These are phyloP conservation scores for Malassezia caprae DNA, from an alignment of 1,284 basidiomycete species.

Conservation along the genomic window DNA sequence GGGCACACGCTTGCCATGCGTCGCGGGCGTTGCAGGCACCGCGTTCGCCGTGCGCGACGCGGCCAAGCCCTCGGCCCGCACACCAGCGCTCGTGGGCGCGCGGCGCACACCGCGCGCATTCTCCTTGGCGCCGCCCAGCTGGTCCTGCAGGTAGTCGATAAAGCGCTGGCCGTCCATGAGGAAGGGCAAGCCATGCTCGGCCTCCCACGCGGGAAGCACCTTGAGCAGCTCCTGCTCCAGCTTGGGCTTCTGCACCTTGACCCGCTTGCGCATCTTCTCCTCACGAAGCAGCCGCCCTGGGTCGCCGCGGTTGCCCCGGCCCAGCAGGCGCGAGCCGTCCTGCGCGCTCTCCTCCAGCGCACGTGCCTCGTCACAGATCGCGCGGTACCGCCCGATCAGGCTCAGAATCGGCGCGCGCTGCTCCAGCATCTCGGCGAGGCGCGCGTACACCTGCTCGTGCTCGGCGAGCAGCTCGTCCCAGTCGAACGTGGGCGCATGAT, in stretches of 20 bases:
- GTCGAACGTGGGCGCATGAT: slow-evolving; percentile 17
- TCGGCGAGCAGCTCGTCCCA: slow-evolving; percentile 57
- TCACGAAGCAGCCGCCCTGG: slow-evolving; percentile 62
- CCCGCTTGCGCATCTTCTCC: slow-evolving; percentile 93
- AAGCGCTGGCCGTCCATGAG: slow-evolving; percentile 75
- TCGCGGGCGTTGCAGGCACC: not conserved
- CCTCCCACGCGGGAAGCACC: slow-evolving; percentile 78
- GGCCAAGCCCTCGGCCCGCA: not conserved
- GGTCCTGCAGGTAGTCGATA: slow-evolving; percentile 59
- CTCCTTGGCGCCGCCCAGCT: slow-evolving; percentile 31
- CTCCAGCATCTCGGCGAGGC: slow-evolving; percentile 68
- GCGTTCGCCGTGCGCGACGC: slow-evolving; percentile 7
- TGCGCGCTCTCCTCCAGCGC: slow-evolving; percentile 64
- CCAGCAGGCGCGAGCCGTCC: slow-evolving; percentile 48
- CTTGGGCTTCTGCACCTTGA: slow-evolving; percentile 84
- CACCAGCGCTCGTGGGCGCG: not conserved
- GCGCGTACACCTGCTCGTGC: slow-evolving; percentile 76
- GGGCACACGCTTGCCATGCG: not conserved
- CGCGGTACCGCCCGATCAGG: slow-evolving; percentile 74
- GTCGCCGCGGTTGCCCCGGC: slow-evolving; percentile 57
- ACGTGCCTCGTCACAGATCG: slow-evolving; percentile 79
- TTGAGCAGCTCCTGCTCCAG: slow-evolving; percentile 69
- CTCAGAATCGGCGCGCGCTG: slow-evolving; percentile 67
- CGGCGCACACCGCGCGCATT: slow-evolving; percentile 11
- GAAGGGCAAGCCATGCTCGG: slow-evolving; percentile 65